phyloP scores from a whole-genome alignment of 139 green algal species.

The Pseudopediastrum boryanum region DNA sequence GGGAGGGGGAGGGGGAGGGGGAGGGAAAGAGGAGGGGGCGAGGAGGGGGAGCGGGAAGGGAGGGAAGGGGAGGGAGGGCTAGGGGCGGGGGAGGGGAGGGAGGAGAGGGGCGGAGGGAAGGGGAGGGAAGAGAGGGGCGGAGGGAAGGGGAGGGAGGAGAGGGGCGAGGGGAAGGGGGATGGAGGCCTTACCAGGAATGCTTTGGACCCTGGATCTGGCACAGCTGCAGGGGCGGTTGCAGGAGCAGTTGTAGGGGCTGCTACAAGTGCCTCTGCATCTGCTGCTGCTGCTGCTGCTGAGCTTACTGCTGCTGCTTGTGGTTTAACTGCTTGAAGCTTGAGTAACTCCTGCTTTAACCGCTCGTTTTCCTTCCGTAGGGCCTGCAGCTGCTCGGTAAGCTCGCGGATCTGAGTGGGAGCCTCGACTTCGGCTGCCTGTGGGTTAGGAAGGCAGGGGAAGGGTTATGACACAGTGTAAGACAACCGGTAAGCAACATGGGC shows the following conservation, averaged over 20 bases:
- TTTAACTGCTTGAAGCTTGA: neutral
- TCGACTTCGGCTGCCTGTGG: neutral
- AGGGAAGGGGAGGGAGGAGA: too few relatives aligned
- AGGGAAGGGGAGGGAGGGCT: too few relatives aligned
- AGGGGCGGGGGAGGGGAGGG: too few relatives aligned
- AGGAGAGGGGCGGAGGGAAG: too few relatives aligned
- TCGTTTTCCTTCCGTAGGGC: constrained; percentile 47
- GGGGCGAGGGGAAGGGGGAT: too few relatives aligned
- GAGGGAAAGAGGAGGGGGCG: too few relatives aligned
- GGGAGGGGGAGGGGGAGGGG: too few relatives aligned
- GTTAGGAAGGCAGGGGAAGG: too few relatives aligned
- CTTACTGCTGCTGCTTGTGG: neutral
- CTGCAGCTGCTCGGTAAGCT: constrained; percentile 35
- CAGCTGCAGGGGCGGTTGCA: neutral
- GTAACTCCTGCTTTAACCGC: constrained; percentile 33
- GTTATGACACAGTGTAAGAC: too few relatives aligned
- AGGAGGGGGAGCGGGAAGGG: too few relatives aligned
- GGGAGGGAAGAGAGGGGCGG: too few relatives aligned
- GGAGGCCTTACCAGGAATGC: constrained; percentile 34
- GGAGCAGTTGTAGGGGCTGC: neutral
- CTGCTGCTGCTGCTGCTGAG: constrained; percentile 8
- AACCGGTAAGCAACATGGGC: too few relatives aligned
- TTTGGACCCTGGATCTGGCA: constrained; percentile 1
- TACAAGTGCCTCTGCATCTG: neutral
- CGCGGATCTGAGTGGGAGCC: neutral